Evolutionary conservation across 2,329 filamentous ascomycete species (phyloP).

Genomic region (Daldinia eschscholtzii): DNA sequence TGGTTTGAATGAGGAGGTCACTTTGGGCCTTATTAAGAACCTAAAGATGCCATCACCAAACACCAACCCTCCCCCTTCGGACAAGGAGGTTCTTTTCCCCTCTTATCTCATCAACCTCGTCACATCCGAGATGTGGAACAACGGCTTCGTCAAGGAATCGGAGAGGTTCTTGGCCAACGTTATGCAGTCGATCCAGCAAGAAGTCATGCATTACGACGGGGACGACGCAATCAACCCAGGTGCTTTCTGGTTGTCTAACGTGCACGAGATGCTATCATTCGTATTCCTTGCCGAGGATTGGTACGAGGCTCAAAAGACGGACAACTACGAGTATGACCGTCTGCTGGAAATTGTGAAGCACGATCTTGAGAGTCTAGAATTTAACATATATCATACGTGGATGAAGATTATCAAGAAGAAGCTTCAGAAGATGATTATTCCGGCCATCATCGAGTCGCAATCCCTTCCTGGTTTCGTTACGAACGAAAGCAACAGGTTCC

Average conservation of each 20-base stretch:
- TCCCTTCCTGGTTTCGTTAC: conserved; percentile 98
- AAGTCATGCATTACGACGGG: conserved; percentile 98
- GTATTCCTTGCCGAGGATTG: conserved; percentile 99
- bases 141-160: conserved; percentile 99
- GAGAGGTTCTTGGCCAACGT: conserved; percentile 99
- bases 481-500: conserved; percentile 97
- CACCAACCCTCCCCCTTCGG: conserved; percentile 88
- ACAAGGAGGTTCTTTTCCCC: conserved; percentile 99
- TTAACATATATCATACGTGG: conserved; percentile 99
- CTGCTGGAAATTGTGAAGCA: conserved; percentile 99
- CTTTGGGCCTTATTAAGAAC: conserved; percentile 94
- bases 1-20: conserved; percentile 95
- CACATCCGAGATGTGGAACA: conserved; percentile 99
- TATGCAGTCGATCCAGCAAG: conserved; percentile 99
- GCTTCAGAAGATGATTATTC: conserved; percentile 99
- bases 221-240: conserved; percentile 97
- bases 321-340: conserved; percentile 99
- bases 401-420: conserved; percentile 99
- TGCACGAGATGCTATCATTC: conserved; percentile 99
- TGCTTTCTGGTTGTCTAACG: conserved; percentile 98
- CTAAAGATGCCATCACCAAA: conserved; percentile 94
- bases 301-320: conserved; percentile 99
- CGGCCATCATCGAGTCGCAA: conserved; percentile 98
- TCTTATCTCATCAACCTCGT: conserved; percentile 99
- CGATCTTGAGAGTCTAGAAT: conserved; percentile 96